Conservation (phyloP, 2,329 filamentous ascomycete genomes). For the Aschersonia sp. region DNA sequence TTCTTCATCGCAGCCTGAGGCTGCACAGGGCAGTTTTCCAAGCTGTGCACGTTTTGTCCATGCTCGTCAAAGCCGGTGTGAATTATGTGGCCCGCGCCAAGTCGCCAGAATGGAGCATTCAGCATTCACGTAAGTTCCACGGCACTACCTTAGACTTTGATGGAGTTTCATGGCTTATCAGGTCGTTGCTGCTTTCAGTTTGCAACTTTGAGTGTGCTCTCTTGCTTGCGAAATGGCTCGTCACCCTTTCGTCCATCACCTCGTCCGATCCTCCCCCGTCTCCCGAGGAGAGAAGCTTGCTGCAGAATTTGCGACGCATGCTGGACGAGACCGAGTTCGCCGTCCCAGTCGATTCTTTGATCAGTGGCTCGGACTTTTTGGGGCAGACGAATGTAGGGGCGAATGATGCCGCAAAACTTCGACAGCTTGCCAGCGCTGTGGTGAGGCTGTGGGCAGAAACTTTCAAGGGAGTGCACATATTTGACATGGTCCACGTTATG, state of each 20-base stretch:
- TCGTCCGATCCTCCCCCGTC: constrained; percentile 34
- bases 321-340: constrained; percentile 49
- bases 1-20: constrained; percentile 41
- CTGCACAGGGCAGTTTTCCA: constrained; percentile 52
- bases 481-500: constrained; percentile 44
- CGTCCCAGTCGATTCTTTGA: constrained; percentile 41
- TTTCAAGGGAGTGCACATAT: constrained; percentile 46
- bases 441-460: constrained; percentile 46
- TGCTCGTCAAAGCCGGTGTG: constrained; percentile 48
- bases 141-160: too few species aligned
- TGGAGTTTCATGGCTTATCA: background rate
- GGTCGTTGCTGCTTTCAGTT: constrained; percentile 18
- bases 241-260: constrained; percentile 37
- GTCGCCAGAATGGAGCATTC: constrained; percentile 47
- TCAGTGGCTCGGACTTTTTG: constrained; percentile 23
- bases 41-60: constrained; percentile 52
- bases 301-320: constrained; percentile 42
- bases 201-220: constrained; percentile 49
- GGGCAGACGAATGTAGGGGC: constrained; percentile 27
- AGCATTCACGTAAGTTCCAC: constrained; percentile 37
- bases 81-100: constrained; percentile 48
- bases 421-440: constrained; percentile 41
- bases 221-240: constrained; percentile 44
- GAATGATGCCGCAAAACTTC: constrained; percentile 34
- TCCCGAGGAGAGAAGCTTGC: constrained; percentile 36